phyloP scores from a whole-genome alignment of 768 basidiomycete genomes.

The Russula sp. region DNA sequence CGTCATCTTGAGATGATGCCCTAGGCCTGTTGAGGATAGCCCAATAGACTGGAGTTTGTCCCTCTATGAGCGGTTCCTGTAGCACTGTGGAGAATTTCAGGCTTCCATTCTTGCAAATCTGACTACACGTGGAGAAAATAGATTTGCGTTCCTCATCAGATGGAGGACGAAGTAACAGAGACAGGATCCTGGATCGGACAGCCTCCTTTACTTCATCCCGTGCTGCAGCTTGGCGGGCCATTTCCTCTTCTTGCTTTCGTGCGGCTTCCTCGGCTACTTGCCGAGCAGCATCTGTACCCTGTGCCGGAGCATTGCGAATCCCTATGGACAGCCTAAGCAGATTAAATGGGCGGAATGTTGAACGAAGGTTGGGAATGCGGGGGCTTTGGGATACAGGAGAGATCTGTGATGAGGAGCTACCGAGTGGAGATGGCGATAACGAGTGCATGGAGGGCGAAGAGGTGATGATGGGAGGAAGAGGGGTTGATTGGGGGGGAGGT shows the following conservation, averaged over 20 bases:
- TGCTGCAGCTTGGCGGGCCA: not conserved
- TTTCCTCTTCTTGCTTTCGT: not conserved
- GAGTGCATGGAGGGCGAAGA: not conserved
- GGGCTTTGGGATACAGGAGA: not conserved
- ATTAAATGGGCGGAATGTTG: not conserved
- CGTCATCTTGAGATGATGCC: constrained; percentile 12
- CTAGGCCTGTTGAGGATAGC: constrained; percentile 51
- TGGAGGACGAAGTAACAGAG: constrained; percentile 37
- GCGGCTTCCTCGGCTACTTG: not conserved
- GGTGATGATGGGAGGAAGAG: not conserved
- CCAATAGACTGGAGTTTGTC: constrained; percentile 67
- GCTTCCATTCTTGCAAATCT: constrained; percentile 45
- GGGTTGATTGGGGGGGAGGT: not conserved
- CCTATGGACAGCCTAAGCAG: not conserved
- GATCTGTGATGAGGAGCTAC: not conserved
- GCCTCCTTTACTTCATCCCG: not conserved
- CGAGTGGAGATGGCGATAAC: not conserved
- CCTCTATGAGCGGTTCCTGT: constrained; percentile 58
- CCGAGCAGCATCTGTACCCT: not conserved
- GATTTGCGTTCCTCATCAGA: constrained; percentile 27
- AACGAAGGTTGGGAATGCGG: not conserved
- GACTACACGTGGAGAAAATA: constrained; percentile 56
- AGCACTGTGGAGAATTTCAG: constrained; percentile 49
- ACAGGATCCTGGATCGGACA: constrained; percentile 2
- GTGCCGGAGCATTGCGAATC: constrained; percentile 1